Conservation (phyloP, 2,329 filamentous ascomycete genomes). For the Onygenales sp. region DNA sequence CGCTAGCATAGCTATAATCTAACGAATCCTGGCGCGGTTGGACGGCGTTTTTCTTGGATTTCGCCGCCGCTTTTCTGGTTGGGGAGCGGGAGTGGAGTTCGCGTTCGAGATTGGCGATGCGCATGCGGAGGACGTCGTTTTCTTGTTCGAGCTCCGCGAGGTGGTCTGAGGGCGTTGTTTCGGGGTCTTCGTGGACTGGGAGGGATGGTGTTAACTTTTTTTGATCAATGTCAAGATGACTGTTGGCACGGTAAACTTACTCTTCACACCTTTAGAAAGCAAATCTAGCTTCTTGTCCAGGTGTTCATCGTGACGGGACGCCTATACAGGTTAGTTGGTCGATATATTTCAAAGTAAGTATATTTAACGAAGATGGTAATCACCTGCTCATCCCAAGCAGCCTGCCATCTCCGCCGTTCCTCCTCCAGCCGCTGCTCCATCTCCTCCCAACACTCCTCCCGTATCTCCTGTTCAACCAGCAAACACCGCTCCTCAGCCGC, state of each 20-base stretch:
- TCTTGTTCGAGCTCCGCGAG: conserved; percentile 60
- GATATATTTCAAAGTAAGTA: conserved; percentile 3
- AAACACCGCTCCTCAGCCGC: conserved; percentile 56
- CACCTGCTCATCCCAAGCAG: conserved; percentile 64
- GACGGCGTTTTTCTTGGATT: conserved; percentile 21
- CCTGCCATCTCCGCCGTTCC: conserved; percentile 75
- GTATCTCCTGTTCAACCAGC: conserved; percentile 70
- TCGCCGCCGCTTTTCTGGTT: conserved; percentile 36
- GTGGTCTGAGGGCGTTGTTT: conserved; percentile 45
- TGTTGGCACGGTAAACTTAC: conserved; percentile 24
- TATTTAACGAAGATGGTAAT: conserved; percentile 3
- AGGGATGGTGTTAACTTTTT: conserved; percentile 11
- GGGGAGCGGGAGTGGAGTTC: conserved; percentile 57
- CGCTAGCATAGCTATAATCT: conserved; percentile 21
- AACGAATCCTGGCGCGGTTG: conserved; percentile 13
- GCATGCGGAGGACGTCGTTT: conserved; percentile 58
- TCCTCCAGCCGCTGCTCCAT: conserved; percentile 69
- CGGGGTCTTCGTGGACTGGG: conserved; percentile 39
- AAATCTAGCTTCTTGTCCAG: conserved; percentile 81
- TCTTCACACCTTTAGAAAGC: conserved; percentile 46
- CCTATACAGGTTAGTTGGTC: conserved; percentile 13
- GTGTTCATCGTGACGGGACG: conserved; percentile 70
- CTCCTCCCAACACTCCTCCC: conserved; percentile 80
- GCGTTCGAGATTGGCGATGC: conserved; percentile 55
- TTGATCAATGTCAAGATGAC: conserved; percentile 8